Percentiles rank a stretch among this genome's conserved stretches.
Evolutionary conservation across 768 basidiomycete species (phyloP).

Genomic region (Lentinula detonsa): DNA sequence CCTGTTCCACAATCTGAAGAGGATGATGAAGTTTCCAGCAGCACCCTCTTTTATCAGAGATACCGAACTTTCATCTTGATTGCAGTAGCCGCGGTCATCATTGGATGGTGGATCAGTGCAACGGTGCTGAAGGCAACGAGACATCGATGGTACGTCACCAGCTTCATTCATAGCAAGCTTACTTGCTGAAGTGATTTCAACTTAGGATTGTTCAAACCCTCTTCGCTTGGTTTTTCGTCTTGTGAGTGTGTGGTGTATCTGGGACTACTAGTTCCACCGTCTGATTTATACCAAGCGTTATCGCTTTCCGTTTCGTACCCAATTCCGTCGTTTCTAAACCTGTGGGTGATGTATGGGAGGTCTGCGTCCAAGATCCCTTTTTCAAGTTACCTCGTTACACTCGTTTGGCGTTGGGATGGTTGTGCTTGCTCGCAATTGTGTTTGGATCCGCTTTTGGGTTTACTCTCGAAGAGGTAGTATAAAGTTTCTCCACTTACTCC

Average conservation of each 20-base stretch:
- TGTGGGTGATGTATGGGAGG: constrained; percentile 66
- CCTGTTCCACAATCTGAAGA: neutral
- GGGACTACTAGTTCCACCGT: neutral
- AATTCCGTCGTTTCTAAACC: constrained; percentile 64
- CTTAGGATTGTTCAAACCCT: constrained; percentile 73
- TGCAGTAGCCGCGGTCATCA: constrained; percentile 51
- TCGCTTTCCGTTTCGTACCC: constrained; percentile 83
- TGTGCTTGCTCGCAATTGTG: constrained; percentile 67
- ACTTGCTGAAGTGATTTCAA: constrained; percentile 7
- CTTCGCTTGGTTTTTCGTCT: constrained; percentile 79
- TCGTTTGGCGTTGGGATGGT: constrained; percentile 67
- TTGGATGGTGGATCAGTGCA: constrained; percentile 85
- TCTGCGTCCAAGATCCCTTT: constrained; percentile 62
- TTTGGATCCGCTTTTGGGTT: constrained; percentile 90
- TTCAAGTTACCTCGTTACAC: constrained; percentile 44
- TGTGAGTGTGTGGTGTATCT: constrained; percentile 33
- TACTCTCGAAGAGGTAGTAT: constrained; percentile 41
- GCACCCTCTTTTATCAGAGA: constrained; percentile 11
- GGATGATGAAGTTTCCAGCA: constrained; percentile 6
- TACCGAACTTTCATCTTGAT: constrained; percentile 41
- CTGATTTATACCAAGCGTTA: constrained; percentile 37
- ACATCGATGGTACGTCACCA: constrained; percentile 55
- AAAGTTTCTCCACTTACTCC: neutral
- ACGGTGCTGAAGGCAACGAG: constrained; percentile 64
- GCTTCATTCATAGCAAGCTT: constrained; percentile 1